Conservation (phyloP, 352 stramenopile genomes). For the Pythium monospermum region DNA sequence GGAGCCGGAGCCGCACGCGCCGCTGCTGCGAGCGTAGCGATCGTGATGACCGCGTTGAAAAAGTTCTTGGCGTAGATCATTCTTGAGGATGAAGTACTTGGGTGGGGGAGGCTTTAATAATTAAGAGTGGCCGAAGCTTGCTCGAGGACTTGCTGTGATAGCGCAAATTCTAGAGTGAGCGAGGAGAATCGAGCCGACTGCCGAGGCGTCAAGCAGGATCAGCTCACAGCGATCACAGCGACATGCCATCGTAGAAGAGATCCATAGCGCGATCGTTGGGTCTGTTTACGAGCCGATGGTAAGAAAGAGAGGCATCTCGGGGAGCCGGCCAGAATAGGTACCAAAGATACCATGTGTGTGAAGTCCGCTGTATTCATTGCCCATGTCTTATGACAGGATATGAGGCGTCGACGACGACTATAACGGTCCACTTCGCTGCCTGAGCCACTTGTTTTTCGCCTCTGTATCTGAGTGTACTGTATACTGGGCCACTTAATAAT, state of each 20-base stretch:
- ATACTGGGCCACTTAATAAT: no score
- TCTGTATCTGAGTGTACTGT: no score
- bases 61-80: slow-evolving; percentile 63
- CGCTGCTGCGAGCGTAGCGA: slow-evolving; percentile 37
- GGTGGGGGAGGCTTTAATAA: slow-evolving; percentile 15
- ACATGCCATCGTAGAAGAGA: background rate
- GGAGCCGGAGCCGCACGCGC: slow-evolving; percentile 22
- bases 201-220: background rate
- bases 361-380: background rate
- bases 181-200: background rate
- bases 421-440: no score
- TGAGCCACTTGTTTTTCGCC: no score
- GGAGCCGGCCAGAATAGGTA: slow-evolving; percentile 19
- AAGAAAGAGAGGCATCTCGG: no score
- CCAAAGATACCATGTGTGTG: slow-evolving; percentile 1
- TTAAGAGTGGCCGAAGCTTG: slow-evolving; percentile 8
- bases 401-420: no score
- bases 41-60: slow-evolving; percentile 51
- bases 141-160: slow-evolving; percentile 13
- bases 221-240: background rate
- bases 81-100: slow-evolving; percentile 3
- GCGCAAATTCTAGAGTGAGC: slow-evolving; percentile 24
- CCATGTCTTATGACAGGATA: no score
- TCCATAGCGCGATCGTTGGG: no score
- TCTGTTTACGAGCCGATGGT: background rate